These are phyloP conservation scores for Centrapalus pauciflorus DNA, from an alignment of 129 eudicot species.

Conservation along the genomic window DNA sequence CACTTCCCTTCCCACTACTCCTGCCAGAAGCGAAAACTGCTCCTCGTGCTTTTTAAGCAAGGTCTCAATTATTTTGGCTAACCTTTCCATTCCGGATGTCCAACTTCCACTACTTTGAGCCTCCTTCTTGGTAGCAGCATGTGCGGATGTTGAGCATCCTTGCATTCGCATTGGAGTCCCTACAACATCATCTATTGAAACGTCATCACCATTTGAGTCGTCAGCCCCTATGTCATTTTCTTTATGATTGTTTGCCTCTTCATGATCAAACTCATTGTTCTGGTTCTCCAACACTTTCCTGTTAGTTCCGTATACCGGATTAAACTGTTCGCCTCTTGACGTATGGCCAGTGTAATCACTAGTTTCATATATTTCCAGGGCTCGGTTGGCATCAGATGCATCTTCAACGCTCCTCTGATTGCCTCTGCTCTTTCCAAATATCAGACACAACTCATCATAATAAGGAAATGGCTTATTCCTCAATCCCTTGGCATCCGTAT, in stretches of 20 bases:
- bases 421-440: slow-evolving; percentile 33
- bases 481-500: slow-evolving; percentile 35
- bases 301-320: background rate
- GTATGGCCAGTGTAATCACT: slow-evolving; percentile 19
- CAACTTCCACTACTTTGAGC: slow-evolving; percentile 15
- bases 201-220: slow-evolving; percentile 21
- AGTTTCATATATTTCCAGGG: slow-evolving; percentile 11
- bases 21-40: slow-evolving; percentile 28
- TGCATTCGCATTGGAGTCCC: slow-evolving; percentile 5
- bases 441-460: slow-evolving; percentile 25
- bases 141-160: slow-evolving; percentile 2
- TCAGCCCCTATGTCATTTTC: slow-evolving; percentile 9
- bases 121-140: slow-evolving; percentile 3
- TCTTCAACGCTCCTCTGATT: slow-evolving; percentile 12
- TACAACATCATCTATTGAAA: slow-evolving; percentile 17
- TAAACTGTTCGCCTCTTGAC: background rate
- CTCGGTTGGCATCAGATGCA: slow-evolving; percentile 25
- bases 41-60: slow-evolving; percentile 34
- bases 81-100: slow-evolving; percentile 25
- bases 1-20: slow-evolving; percentile 25
- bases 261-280: slow-evolving; percentile 12
- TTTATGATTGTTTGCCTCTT: slow-evolving; percentile 19
- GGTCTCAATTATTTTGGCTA: slow-evolving; percentile 25
- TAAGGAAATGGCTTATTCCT: slow-evolving; percentile 35
- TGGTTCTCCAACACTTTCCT: slow-evolving; percentile 2